These are phyloP conservation scores for Elaeagnus macrophylla DNA, from an alignment of 306 rosid genomes.

Conservation along the genomic window DNA sequence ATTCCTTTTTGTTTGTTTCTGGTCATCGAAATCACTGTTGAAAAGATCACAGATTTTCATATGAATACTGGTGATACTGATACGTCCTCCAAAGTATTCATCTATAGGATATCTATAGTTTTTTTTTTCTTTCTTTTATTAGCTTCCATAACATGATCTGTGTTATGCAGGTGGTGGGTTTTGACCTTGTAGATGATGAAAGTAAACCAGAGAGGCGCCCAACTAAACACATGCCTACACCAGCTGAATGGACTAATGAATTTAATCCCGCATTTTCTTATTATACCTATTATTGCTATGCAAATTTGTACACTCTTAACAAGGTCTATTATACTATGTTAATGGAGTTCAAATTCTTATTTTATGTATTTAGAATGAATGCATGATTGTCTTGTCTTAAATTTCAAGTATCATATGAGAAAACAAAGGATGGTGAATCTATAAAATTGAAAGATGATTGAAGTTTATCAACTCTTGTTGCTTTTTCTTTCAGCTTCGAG, in stretches of 20 bases:
- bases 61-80: too few relatives aligned
- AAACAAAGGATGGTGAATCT: too few relatives aligned
- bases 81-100: too few relatives aligned
- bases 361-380: conserved; percentile 1
- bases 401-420: not conserved
- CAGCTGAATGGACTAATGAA: conserved; percentile 73
- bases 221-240: conserved; percentile 87
- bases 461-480: not conserved
- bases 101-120: not conserved
- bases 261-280: conserved; percentile 85
- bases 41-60: too few relatives aligned
- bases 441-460: not conserved
- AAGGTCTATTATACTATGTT: conserved; percentile 37
- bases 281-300: conserved; percentile 68
- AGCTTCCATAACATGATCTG: not conserved
- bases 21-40: too few relatives aligned
- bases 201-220: conserved; percentile 94
- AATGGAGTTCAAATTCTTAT: not conserved
- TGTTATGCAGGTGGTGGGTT: conserved; percentile 66
- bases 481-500: conserved; percentile 60
- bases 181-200: conserved; percentile 82
- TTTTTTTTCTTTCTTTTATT: not conserved
- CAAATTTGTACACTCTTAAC: conserved; percentile 68
- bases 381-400: not conserved
- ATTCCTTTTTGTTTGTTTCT: too few relatives aligned